Evolutionary conservation across 2,329 filamentous ascomycete genomes (phyloP).

Genomic region (Neonectria magnoliae): DNA sequence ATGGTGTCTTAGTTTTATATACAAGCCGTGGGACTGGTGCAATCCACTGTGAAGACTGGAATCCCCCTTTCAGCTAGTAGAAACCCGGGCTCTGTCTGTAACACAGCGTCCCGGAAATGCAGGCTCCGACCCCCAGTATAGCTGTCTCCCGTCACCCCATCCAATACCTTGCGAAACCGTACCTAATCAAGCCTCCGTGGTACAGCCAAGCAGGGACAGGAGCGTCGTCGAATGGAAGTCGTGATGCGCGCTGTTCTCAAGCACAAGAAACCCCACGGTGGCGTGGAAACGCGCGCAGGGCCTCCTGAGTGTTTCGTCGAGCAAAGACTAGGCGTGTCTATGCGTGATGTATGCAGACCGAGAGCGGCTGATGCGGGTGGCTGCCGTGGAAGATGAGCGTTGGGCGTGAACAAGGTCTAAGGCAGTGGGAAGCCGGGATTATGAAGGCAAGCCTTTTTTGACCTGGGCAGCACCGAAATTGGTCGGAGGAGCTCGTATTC

Average conservation of each 20-base stretch:
- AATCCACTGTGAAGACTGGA: constrained; percentile 33
- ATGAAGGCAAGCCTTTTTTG: constrained; percentile 39
- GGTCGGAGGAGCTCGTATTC: constrained; percentile 48
- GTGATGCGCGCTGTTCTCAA: constrained; percentile 29
- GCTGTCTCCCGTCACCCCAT: constrained; percentile 41
- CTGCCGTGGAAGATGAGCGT: constrained; percentile 36
- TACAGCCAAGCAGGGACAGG: constrained; percentile 44
- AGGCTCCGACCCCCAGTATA: constrained; percentile 44
- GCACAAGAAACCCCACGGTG: constrained; percentile 36
- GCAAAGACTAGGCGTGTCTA: constrained; percentile 27
- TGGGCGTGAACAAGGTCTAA: constrained; percentile 35
- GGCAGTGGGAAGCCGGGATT: constrained; percentile 38
- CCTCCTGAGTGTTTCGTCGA: constrained; percentile 25
- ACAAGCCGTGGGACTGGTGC: constrained; percentile 32
- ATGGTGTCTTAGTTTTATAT: constrained; percentile 66
- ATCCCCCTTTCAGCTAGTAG: constrained; percentile 36
- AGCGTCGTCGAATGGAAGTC: constrained; percentile 34
- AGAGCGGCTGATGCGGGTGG: constrained; percentile 22
- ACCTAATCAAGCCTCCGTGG: constrained; percentile 46
- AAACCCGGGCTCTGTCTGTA: constrained; percentile 29
- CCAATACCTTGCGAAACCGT: constrained; percentile 47
- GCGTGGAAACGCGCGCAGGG: constrained; percentile 32
- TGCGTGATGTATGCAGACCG: constrained; percentile 28
- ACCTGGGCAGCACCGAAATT: constrained; percentile 36
- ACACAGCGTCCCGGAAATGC: constrained; percentile 47